Evolutionary conservation across 2,329 filamentous ascomycete species (phyloP), one percentile per base, ranked within the genome.

Genomic region (Sclerotinia spermophila): DNA sequence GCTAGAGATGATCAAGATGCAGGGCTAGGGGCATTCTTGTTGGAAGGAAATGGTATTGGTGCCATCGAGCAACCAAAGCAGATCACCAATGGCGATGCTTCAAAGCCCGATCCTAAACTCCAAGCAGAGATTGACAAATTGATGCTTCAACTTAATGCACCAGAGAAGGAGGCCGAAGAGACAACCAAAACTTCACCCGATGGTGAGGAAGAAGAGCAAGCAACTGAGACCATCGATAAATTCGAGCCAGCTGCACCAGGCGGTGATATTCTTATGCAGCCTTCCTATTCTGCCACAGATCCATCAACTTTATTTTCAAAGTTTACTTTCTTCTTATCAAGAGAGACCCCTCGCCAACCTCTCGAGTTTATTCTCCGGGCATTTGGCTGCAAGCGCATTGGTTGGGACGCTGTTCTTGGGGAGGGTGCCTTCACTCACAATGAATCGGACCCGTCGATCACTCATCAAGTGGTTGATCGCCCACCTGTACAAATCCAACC

Each of bases 351-450:
- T 21, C 89, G 94, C 74, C 92, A 94, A 74, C 89, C 96, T 3
- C 85, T 99, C 33, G 96, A 99, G 81, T 97, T 99, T 79, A 87
- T 99, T 69, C 87, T 99, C 68, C 92, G 94, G 79, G 88, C 95
- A 4, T 99, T 98, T 79, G 96, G 96, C 74, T 98, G 95, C 85
- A 97, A 95, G 84, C 89, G 95, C 59, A 91, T 99, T 75, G 96
- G 94, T 56, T 99, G 96, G 96, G 95, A 98, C 79, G 86, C 89
- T 44, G 91, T 97, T 33, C 86, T 97, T 30, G 96, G 96, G 67
- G 94, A 94, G 73, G 96, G 96, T 61, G 92, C 96, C 64, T 99
- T 93, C 83, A 98, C 94, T 44, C 91, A 92, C 66, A 88, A 97
- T 79, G 95, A 98, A 82, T 85, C 88, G 24, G 94, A 99, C 79